Evolutionary conservation across 140 eudicot genomes (phyloP).

Genomic region (Oenanthe javanica): DNA sequence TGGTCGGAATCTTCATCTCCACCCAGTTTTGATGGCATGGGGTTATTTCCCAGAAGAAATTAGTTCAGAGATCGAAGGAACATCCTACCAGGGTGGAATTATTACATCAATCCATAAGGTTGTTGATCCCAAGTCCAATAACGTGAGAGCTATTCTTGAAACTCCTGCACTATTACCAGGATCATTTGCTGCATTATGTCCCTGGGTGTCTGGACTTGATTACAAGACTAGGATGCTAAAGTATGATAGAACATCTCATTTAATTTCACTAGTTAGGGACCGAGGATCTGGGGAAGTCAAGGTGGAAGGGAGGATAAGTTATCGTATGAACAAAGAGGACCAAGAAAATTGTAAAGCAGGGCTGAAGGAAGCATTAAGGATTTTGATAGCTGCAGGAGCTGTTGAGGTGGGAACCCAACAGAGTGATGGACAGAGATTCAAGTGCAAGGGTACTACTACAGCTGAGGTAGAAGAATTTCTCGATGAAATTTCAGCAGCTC

Average conservation of each 20-base stretch:
- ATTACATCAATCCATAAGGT: slow-evolving; percentile 61
- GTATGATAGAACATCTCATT: slow-evolving; percentile 66
- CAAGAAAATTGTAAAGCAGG: slow-evolving; percentile 46
- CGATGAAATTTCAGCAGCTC: slow-evolving; percentile 42
- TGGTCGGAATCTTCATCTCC: background rate
- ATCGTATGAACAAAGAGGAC: slow-evolving; percentile 28
- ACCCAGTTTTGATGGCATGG: slow-evolving; percentile 11
- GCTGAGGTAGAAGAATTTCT: slow-evolving; percentile 53
- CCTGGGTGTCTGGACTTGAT: slow-evolving; percentile 69
- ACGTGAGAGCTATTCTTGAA: slow-evolving; percentile 51
- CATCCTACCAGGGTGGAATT: slow-evolving; percentile 12
- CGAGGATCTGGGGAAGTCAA: slow-evolving; percentile 63
- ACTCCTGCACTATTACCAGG: slow-evolving; percentile 66
- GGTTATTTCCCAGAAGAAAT: background rate
- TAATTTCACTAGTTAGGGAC: slow-evolving; percentile 62
- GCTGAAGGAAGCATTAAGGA: slow-evolving; percentile 45
- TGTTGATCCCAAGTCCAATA: slow-evolving; percentile 14
- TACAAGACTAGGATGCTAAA: slow-evolving; percentile 46
- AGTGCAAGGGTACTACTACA: slow-evolving; percentile 43
- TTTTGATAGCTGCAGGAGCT: slow-evolving; percentile 86
- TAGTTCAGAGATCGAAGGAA: background rate
- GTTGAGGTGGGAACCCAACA: slow-evolving; percentile 28
- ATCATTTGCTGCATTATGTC: slow-evolving; percentile 46
- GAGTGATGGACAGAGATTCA: slow-evolving; percentile 55
- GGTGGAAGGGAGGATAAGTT: slow-evolving; percentile 40